Evolutionary conservation across 2,329 filamentous ascomycete genomes (phyloP), one percentile per base, ranked within the genome.

Genomic region (Nemania sp.): DNA sequence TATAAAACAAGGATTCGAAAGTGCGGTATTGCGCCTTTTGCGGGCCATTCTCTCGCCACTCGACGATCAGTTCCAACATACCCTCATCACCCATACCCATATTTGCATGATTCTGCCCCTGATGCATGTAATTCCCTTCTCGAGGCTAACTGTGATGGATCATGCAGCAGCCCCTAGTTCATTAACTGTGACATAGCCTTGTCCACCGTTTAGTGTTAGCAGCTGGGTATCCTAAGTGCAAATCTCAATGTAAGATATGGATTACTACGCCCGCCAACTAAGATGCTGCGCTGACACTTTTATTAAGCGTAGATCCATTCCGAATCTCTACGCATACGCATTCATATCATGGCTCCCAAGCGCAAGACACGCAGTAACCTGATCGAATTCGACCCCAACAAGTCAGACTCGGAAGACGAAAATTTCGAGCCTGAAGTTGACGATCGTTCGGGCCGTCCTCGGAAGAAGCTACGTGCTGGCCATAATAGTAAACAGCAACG

Each of bases 341-440:
- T 40, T 54, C 35, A 21, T 65, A 75, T 66, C 32, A 81, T 81
- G 79, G 72, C 75, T n/a, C 65, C 73, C 58, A 87, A 87, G 72
- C 78, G 86, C 55, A 89, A 87, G 79, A 52, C 50, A 39, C 63
- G 45, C 32, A 77, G 81, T 64, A 79, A 79, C 59, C 70, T 76
- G 32, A 75, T 86, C 64, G 79, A 80, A 56, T 89, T 88, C 67
- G 87, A 89, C 72, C 85, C 84, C 2, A 88, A 88, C 72, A 83
- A 86, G 71, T 89, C 87, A 52, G 87, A 89, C 67, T 79, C 87
- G 2, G 82, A 86, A 51, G 87, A 89, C 70, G 85, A 86, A 65
- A 87, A 87, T 72, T 89, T 89, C 69, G 82, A 87, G 59, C 86
- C 86, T 15, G 72, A 74, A 15, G 71, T 73, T 20, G 59, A 65